A percentile compares a stretch with the other conserved stretches of the same genome.
phyloP scores from a whole-genome alignment of 805 yeast genomes.

The Teunomyces pallodes region DNA sequence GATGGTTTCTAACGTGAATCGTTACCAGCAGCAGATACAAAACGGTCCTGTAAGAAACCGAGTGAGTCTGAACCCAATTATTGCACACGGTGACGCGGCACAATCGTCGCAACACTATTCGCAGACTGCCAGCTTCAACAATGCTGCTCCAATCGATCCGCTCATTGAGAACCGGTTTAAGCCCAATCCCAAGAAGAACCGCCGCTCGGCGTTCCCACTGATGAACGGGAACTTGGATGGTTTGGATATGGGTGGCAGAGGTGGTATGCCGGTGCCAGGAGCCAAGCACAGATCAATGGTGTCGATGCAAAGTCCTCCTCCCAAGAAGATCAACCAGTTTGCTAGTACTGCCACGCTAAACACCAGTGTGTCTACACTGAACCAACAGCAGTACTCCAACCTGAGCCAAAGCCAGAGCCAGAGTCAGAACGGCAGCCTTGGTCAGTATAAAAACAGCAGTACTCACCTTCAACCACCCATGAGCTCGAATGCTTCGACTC shows the following conservation, averaged over 20 bases:
- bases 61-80: slow-evolving; percentile 13
- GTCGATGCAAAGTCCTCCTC: slow-evolving; percentile 1
- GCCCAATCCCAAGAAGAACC: slow-evolving; percentile 28
- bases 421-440: not conserved
- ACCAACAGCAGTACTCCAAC: not conserved
- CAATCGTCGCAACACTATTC: slow-evolving; percentile 10
- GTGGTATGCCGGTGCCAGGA: slow-evolving; percentile 41
- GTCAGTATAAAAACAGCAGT: not conserved
- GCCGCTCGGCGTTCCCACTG: slow-evolving; percentile 35
- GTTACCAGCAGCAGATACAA: slow-evolving; percentile 18
- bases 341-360: not conserved
- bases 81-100: slow-evolving; percentile 4
- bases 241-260: slow-evolving; percentile 45
- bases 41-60: slow-evolving; percentile 14
- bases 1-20: slow-evolving; percentile 13
- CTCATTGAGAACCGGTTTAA: slow-evolving; percentile 23
- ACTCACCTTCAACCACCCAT: slow-evolving; percentile 6
- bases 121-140: slow-evolving; percentile 11
- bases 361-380: not conserved
- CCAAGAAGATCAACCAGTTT: slow-evolving; percentile 2
- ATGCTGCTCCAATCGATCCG: slow-evolving; percentile 26
- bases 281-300: slow-evolving; percentile 11
- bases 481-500: slow-evolving; percentile 6
- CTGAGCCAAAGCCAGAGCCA: not conserved
- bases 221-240: slow-evolving; percentile 30